Evolutionary conservation across 2,329 filamentous ascomycete species (phyloP).

Genomic region (Cryphonectria nitschkei): DNA sequence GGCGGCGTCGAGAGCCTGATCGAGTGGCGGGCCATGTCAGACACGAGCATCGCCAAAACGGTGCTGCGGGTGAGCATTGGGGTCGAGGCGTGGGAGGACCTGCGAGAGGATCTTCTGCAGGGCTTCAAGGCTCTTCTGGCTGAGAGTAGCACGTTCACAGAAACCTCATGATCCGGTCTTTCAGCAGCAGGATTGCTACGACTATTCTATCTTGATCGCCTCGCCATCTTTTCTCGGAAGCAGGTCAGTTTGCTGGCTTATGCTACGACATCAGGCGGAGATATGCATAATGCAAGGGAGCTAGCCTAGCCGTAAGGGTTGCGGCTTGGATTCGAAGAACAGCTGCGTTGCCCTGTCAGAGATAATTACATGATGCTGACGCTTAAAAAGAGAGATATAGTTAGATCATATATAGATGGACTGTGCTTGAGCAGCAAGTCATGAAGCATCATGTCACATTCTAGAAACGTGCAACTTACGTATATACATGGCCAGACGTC

Average conservation of each 20-base stretch:
- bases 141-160: slow-evolving; percentile 31
- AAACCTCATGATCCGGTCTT: too few relatives aligned
- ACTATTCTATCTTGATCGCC: background rate
- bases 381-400: too few relatives aligned
- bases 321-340: background rate
- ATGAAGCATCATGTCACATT: background rate
- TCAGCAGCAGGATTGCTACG: background rate
- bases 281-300: background rate
- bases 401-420: too few relatives aligned
- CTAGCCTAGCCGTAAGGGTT: background rate
- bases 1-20: slow-evolving; percentile 95
- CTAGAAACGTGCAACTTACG: background rate
- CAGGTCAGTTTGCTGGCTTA: background rate
- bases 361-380: too few relatives aligned
- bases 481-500: too few relatives aligned
- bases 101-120: slow-evolving; percentile 73
- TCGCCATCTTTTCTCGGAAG: background rate
- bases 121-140: slow-evolving; percentile 62
- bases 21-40: slow-evolving; percentile 93
- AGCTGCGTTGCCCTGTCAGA: too few relatives aligned
- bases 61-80: slow-evolving; percentile 84
- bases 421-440: background rate
- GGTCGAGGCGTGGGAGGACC: slow-evolving; percentile 83
- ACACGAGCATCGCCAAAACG: slow-evolving; percentile 70
- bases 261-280: background rate